Evolutionary conservation across 2,329 filamentous ascomycete species (phyloP).

Genomic region (Nothopassalora personata): DNA sequence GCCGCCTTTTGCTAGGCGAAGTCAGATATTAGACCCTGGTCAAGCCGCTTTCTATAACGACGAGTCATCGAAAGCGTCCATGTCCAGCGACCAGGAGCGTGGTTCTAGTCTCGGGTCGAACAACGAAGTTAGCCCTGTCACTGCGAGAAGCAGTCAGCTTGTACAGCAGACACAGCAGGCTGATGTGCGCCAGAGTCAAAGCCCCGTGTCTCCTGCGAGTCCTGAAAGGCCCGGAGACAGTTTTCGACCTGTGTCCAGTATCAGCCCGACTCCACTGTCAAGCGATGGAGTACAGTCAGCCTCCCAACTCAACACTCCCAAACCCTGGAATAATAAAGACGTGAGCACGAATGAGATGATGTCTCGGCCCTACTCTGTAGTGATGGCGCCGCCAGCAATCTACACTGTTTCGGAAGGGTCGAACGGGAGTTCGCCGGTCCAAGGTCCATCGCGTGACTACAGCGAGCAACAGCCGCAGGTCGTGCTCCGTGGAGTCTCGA

Average conservation of each 20-base stretch:
- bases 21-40: constrained; percentile 29
- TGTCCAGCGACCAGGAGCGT: constrained; percentile 18
- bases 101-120: constrained; percentile 18
- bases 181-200: constrained; percentile 12
- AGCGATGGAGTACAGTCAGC: neutral
- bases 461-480: constrained; percentile 7
- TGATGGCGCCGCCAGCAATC: constrained; percentile 16
- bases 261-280: neutral
- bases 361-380: constrained; percentile 11
- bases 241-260: constrained; percentile 17
- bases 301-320: constrained; percentile 3
- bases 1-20: constrained; percentile 33
- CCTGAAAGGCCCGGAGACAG: constrained; percentile 4
- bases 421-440: constrained; percentile 13
- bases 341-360: constrained; percentile 5
- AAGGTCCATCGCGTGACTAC: neutral
- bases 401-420: constrained; percentile 17
- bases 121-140: constrained; percentile 24
- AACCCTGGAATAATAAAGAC: neutral
- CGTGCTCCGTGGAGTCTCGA: constrained; percentile 7
- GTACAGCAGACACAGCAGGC: neutral
- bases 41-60: constrained; percentile 26
- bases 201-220: constrained; percentile 18
- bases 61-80: constrained; percentile 24
- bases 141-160: constrained; percentile 11